These are phyloP conservation scores for Lachancea kluyveri DNA, from an alignment of 805 yeast species.

Conservation along the genomic window DNA sequence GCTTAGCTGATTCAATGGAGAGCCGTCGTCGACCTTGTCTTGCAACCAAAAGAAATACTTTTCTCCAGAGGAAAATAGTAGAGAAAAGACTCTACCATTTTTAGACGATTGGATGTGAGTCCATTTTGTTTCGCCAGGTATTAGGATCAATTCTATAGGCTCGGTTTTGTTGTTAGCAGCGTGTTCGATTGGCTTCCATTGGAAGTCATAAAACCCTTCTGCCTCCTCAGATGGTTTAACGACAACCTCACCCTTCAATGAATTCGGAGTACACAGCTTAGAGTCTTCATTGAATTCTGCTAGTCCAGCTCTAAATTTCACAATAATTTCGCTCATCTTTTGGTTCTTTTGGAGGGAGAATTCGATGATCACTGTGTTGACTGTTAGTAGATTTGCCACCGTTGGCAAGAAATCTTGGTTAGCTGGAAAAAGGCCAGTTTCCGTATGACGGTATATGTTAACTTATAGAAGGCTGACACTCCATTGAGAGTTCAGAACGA, in stretches of 20 bases:
- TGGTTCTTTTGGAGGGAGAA: too few relatives aligned
- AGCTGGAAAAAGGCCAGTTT: too few relatives aligned
- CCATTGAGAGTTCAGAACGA: too few relatives aligned
- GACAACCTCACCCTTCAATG: slow-evolving; percentile 43
- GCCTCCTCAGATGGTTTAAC: slow-evolving; percentile 30
- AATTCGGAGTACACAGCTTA: slow-evolving; percentile 49
- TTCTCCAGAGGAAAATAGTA: slow-evolving; percentile 63
- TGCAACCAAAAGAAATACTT: slow-evolving; percentile 65
- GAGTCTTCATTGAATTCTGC: slow-evolving; percentile 53
- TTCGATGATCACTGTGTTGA: too few relatives aligned
- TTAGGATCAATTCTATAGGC: slow-evolving; percentile 48
- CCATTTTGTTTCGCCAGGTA: slow-evolving; percentile 84
- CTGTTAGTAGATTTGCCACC: too few relatives aligned
- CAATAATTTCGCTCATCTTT: slow-evolving; percentile 4
- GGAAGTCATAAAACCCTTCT: slow-evolving; percentile 29
- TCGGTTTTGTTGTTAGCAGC: slow-evolving; percentile 21
- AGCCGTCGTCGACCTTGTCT: slow-evolving; percentile 51
- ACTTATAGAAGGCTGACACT: too few relatives aligned
- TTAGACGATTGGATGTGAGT: slow-evolving; percentile 59
- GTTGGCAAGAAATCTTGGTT: too few relatives aligned
- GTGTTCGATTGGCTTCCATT: slow-evolving; percentile 28
- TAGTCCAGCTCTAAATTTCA: slow-evolving; percentile 57
- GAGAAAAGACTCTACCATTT: slow-evolving; percentile 70
- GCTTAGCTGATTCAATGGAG: slow-evolving; percentile 41
- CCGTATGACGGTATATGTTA: too few relatives aligned